These are phyloP conservation scores for Kernera saxatilis DNA, from an alignment of 345 rosid species.

Conservation along the genomic window DNA sequence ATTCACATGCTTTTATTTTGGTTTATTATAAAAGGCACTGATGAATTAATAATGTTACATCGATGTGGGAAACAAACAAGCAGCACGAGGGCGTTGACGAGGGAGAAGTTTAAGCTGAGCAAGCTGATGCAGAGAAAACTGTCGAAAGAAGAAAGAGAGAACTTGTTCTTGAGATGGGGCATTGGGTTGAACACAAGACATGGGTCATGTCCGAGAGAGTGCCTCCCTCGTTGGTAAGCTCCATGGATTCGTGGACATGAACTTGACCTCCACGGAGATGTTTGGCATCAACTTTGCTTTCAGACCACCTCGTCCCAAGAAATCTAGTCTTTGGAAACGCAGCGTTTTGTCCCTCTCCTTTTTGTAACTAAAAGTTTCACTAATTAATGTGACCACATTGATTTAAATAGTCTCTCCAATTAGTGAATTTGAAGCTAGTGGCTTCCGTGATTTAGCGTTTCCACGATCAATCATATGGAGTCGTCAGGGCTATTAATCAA, in stretches of 20 bases:
- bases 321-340: slow-evolving; percentile 26
- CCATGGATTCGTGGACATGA: slow-evolving; percentile 41
- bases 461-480: too few relatives aligned
- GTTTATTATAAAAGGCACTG: background rate
- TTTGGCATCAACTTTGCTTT: slow-evolving; percentile 38
- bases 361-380: slow-evolving; percentile 3
- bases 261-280: slow-evolving; percentile 35
- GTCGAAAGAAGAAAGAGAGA: slow-evolving; percentile 48
- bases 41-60: background rate
- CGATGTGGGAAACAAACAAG: background rate
- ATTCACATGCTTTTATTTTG: background rate
- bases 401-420: background rate
- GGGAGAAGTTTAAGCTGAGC: slow-evolving; percentile 61
- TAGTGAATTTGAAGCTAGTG: background rate
- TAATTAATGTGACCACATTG: background rate
- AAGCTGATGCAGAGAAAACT: slow-evolving; percentile 47
- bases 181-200: slow-evolving; percentile 46
- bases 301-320: slow-evolving; percentile 23
- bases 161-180: slow-evolving; percentile 60
- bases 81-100: slow-evolving; percentile 48
- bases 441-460: background rate
- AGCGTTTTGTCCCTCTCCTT: slow-evolving; percentile 34
- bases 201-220: slow-evolving; percentile 58
- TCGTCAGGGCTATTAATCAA: background rate
- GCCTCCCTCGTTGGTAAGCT: slow-evolving; percentile 58